Evolutionary conservation across 2,329 filamentous ascomycete genomes (phyloP).

Genomic region (Scedosporium boydii): DNA sequence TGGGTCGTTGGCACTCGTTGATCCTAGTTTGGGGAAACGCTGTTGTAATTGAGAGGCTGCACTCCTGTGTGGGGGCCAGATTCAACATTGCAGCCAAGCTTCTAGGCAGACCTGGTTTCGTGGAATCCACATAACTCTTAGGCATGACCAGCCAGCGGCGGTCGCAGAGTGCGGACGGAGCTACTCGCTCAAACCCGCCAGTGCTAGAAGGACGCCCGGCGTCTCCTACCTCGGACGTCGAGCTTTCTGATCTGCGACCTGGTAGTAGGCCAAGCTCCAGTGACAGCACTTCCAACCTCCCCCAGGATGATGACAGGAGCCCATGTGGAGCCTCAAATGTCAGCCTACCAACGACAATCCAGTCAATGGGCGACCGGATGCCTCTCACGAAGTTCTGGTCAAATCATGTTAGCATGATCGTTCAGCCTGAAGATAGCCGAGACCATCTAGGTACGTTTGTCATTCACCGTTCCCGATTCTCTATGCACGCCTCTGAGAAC

Average conservation of each 20-base stretch:
- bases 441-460: slow-evolving; percentile 7
- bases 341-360: not conserved
- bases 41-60: too few species aligned
- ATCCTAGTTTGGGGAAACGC: too few species aligned
- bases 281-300: not conserved
- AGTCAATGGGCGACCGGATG: not conserved
- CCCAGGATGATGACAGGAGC: not conserved
- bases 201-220: not conserved
- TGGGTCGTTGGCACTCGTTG: too few species aligned
- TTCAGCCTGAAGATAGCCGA: slow-evolving; percentile 7
- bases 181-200: not conserved
- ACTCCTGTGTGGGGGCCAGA: not conserved
- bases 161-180: not conserved
- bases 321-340: not conserved
- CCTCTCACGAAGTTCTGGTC: slow-evolving; percentile 1
- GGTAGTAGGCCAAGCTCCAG: not conserved
- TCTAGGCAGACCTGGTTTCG: not conserved
- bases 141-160: not conserved
- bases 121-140: not conserved
- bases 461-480: not conserved
- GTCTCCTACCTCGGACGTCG: not conserved
- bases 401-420: slow-evolving; percentile 3
- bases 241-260: not conserved
- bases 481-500: not conserved
- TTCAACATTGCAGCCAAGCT: not conserved